A percentile compares a stretch with the other conserved stretches of the same genome.
These are phyloP conservation scores for Cercospora zeina DNA, from an alignment of 2,329 filamentous ascomycete genomes.

Conservation along the genomic window DNA sequence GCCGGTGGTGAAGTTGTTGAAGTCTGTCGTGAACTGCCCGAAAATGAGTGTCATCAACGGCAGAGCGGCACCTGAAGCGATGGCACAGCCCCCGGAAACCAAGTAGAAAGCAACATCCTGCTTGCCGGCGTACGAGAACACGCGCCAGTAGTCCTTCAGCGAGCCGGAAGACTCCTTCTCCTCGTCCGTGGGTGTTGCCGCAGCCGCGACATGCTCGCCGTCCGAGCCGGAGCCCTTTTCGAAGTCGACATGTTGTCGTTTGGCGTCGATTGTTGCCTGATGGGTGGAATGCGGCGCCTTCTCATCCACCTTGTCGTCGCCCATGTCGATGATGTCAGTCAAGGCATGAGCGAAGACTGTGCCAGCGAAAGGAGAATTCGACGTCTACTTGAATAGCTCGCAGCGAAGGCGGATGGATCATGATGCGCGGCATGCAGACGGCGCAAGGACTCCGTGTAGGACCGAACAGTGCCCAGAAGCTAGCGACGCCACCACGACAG, in stretches of 20 bases:
- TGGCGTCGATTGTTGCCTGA: slow-evolving; percentile 11
- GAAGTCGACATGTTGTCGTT: slow-evolving; percentile 12
- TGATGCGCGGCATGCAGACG: slow-evolving; percentile 4
- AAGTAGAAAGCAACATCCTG: slow-evolving; percentile 35
- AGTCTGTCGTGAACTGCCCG: slow-evolving; percentile 51
- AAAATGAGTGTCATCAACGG: slow-evolving; percentile 55
- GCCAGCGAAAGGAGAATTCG: neutral
- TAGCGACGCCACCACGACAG: slow-evolving; percentile 4
- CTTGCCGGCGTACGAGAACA: slow-evolving; percentile 40
- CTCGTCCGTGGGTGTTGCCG: slow-evolving; percentile 5
- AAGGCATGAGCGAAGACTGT: neutral
- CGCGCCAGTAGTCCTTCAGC: slow-evolving; percentile 32
- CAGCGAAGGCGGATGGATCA: neutral
- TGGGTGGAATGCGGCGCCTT: slow-evolving; percentile 12
- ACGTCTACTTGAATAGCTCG: neutral
- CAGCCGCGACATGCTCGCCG: slow-evolving; percentile 14
- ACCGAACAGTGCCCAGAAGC: slow-evolving; percentile 1
- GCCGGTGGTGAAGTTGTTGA: slow-evolving; percentile 46
- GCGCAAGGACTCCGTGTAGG: neutral
- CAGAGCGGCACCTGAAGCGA: slow-evolving; percentile 49
- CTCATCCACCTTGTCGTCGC: slow-evolving; percentile 17
- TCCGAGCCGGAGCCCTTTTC: slow-evolving; percentile 14
- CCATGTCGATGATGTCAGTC: slow-evolving; percentile 9
- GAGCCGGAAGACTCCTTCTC: slow-evolving; percentile 25
- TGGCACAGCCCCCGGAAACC: slow-evolving; percentile 40